These are phyloP conservation scores for Volvariella volvacea DNA, from an alignment of 1,284 basidiomycete species.

Conservation along the genomic window DNA sequence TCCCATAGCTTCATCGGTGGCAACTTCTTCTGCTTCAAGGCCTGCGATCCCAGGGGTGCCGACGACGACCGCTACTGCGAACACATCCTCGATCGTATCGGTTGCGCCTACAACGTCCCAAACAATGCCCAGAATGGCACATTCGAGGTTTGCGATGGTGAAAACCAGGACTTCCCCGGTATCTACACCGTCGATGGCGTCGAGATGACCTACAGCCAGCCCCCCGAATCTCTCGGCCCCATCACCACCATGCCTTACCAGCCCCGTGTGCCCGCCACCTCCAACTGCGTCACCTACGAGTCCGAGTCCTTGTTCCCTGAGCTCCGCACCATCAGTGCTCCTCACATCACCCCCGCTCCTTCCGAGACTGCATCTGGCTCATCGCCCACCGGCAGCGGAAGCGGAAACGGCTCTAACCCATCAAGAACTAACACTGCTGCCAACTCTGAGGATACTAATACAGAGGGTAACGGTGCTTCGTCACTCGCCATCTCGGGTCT, in stretches of 20 bases:
- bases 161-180: slow-evolving; percentile 47
- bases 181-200: slow-evolving; percentile 29
- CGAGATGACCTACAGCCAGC: slow-evolving; percentile 48
- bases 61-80: slow-evolving; percentile 50
- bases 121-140: slow-evolving; percentile 46
- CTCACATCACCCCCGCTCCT: slow-evolving; percentile 13
- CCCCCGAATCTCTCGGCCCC: slow-evolving; percentile 49
- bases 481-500: slow-evolving; percentile 10
- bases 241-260: slow-evolving; percentile 58
- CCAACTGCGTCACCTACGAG: slow-evolving; percentile 54
- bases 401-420: neutral
- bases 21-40: slow-evolving; percentile 45
- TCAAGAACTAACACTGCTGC: slow-evolving; percentile 1
- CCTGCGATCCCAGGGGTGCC: slow-evolving; percentile 52
- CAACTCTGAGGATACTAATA: slow-evolving; percentile 3
- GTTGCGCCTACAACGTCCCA: slow-evolving; percentile 67
- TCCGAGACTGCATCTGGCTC: slow-evolving; percentile 14
- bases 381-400: neutral
- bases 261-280: slow-evolving; percentile 50
- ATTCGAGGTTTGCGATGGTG: slow-evolving; percentile 58
- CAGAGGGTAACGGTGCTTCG: slow-evolving; percentile 7
- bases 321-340: slow-evolving; percentile 20
- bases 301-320: slow-evolving; percentile 46
- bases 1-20: slow-evolving; percentile 54
- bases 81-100: slow-evolving; percentile 61